A percentile compares a stretch with the other conserved stretches of the same genome.
Evolutionary conservation across 140 eudicot genomes (phyloP).

Genomic region (Cichorium intybus): DNA sequence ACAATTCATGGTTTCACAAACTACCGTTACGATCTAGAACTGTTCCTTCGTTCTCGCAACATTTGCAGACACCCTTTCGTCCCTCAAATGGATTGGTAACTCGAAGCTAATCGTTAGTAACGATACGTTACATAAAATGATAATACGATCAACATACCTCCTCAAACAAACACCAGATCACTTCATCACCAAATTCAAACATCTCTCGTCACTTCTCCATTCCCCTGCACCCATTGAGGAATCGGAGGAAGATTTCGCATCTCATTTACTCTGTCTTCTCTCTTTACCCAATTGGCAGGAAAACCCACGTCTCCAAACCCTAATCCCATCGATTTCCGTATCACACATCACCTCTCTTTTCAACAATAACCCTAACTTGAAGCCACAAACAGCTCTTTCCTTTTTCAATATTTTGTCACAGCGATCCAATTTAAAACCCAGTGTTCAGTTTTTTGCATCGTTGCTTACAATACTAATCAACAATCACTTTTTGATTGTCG

Average conservation of each 20-base stretch:
- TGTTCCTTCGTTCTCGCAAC: too few relatives aligned
- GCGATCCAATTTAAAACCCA: conserved; percentile 51
- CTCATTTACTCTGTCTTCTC: conserved; percentile 42
- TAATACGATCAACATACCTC: conserved; percentile 36
- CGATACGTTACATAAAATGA: too few relatives aligned
- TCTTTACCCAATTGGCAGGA: conserved; percentile 60
- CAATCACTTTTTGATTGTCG: conserved; percentile 34
- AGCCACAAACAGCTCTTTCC: conserved; percentile 52
- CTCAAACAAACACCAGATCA: conserved; percentile 18
- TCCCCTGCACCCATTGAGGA: conserved; percentile 13
- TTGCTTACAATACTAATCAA: conserved; percentile 43
- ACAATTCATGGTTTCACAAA: too few relatives aligned
- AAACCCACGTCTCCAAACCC: conserved; percentile 46
- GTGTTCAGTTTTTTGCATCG: conserved; percentile 46
- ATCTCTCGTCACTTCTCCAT: conserved; percentile 20
- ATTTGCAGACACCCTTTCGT: conserved; percentile 9
- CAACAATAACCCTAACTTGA: conserved; percentile 44
- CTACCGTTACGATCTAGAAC: too few relatives aligned
- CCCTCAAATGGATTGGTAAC: conserved; percentile 10
- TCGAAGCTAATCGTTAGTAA: neutral
- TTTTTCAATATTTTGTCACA: conserved; percentile 45
- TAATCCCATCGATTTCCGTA: conserved; percentile 48
- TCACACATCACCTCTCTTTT: conserved; percentile 47
- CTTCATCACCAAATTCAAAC: conserved; percentile 22
- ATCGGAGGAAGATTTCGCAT: conserved; percentile 20